Percentiles rank a stretch among this genome's conserved stretches.
Conservation (phyloP, 169 alveolate species). For the Theileria equi region DNA sequence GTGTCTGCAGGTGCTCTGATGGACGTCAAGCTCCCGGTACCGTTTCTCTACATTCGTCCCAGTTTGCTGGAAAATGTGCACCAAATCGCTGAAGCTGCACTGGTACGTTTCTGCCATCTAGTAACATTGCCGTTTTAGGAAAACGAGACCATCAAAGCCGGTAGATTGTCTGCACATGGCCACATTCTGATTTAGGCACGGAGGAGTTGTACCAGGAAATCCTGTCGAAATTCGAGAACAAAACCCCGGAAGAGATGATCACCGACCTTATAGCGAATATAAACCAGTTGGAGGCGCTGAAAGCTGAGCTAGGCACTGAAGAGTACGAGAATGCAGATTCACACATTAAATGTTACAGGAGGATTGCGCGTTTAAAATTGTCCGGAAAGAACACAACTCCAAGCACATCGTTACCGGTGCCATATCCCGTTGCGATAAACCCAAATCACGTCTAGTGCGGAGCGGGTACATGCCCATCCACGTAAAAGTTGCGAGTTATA, state of each 20-base stretch:
- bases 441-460: constrained; percentile 81
- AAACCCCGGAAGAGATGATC: constrained; percentile 59
- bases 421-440: constrained; percentile 58
- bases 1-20: constrained; percentile 33
- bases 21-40: constrained; percentile 49
- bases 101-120: constrained; percentile 21
- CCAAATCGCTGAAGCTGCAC: constrained; percentile 59
- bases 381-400: constrained; percentile 28
- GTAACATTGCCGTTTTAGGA: constrained; percentile 24
- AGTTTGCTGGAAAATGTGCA: constrained; percentile 53
- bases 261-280: constrained; percentile 47
- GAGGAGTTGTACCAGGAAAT: constrained; percentile 50
- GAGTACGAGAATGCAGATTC: constrained; percentile 27
- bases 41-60: constrained; percentile 44
- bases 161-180: not conserved
- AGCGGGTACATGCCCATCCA: constrained; percentile 92
- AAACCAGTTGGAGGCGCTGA: constrained; percentile 59
- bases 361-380: constrained; percentile 45
- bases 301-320: constrained; percentile 63
- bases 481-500: constrained; percentile 90
- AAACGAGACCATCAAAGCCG: constrained; percentile 53
- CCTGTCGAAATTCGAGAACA: constrained; percentile 21
- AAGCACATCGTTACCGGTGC: constrained; percentile 47
- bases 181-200: not conserved
- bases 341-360: constrained; percentile 5